Evolutionary conservation across 768 basidiomycete species (phyloP), one percentile per base, ranked within the genome.

Genomic region (Lenzites betulinus): DNA sequence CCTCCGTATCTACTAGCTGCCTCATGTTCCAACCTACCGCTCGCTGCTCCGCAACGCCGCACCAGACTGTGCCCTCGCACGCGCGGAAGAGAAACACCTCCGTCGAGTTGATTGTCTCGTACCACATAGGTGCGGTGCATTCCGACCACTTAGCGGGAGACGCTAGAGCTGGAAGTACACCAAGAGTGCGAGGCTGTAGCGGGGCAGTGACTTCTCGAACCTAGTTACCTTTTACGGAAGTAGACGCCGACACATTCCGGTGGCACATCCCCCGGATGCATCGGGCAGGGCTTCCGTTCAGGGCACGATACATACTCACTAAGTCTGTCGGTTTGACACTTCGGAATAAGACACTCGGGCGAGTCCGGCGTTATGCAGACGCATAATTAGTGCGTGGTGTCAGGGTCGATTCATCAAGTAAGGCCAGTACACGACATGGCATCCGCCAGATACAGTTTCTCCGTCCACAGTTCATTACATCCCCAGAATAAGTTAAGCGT

Each of bases 131-230:
- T 25, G 62, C 53, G 59, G 50, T 59, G 62, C 57, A 25, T 63
- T 59, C n/a, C 46, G 55, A 36, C 55, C 25, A 15, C 26, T 46
- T 18, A 20, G 12, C 38, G 41, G 13, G 48, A 41, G 57, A 59
- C 39, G 52, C 62, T 52, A 46, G 39, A 30, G 35, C 52, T 51
- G 38, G 33, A 47, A 48, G 42, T 15, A 49, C 38, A n/a, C 28
- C 33, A 50, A 30, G 28, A 28, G 13, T 15, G 6, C 25, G 43
- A 59, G 62, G 62, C 62, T 58, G 62, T 63, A 43, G 23, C 35
- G 49, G 53, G 62, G 62, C 62, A 48, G 48, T 63, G 62, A 38
- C 41, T 63, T 63, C 57, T 38, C 53, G 49, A 63, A 59, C 57
- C 26, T 63, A 63, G 53, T 63, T 59, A 59, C 62, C 62, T 49